A percentile compares a stretch with the other conserved stretches of the same genome.
Conservation (phyloP, 257 asterid species). For the Solanum ossicruentum region DNA sequence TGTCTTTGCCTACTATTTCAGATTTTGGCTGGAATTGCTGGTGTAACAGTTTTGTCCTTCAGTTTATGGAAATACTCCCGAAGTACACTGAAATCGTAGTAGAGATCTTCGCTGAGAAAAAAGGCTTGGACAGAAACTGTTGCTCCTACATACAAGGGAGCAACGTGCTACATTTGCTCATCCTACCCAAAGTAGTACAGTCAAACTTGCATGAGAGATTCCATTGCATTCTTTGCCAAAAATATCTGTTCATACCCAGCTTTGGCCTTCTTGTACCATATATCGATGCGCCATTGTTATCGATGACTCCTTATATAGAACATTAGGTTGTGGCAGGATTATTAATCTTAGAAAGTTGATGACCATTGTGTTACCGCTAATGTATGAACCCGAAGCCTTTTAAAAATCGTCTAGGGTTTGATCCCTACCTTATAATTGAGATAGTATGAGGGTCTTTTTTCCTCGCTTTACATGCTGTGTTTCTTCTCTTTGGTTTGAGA, state of each 20-base stretch:
- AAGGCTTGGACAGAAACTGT: neutral
- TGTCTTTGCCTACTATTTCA: slow-evolving; percentile 18
- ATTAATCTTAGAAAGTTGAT: neutral
- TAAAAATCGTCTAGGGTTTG: neutral
- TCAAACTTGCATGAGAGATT: neutral
- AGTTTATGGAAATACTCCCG: slow-evolving; percentile 59
- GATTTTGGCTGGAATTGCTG: slow-evolving; percentile 67
- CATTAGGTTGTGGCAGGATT: neutral
- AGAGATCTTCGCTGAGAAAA: neutral
- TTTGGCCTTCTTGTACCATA: neutral
- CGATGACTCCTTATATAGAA: neutral
- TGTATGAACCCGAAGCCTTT: neutral
- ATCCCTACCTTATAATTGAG: neutral
- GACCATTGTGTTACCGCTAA: neutral
- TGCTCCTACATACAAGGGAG: neutral
- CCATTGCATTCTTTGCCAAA: neutral
- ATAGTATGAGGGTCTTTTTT: neutral
- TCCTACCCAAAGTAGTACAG: neutral
- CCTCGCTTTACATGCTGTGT: neutral
- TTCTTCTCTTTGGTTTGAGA: neutral
- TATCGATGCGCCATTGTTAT: neutral
- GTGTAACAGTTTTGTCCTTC: slow-evolving; percentile 41
- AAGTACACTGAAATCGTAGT: slow-evolving; percentile 28
- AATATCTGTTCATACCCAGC: neutral
- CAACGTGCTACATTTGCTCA: neutral